A percentile compares a stretch with the other conserved stretches of the same genome.
These are phyloP conservation scores for Urochloa ruziziensis DNA, from an alignment of 176 grass and related monocot genomes.

Conservation along the genomic window DNA sequence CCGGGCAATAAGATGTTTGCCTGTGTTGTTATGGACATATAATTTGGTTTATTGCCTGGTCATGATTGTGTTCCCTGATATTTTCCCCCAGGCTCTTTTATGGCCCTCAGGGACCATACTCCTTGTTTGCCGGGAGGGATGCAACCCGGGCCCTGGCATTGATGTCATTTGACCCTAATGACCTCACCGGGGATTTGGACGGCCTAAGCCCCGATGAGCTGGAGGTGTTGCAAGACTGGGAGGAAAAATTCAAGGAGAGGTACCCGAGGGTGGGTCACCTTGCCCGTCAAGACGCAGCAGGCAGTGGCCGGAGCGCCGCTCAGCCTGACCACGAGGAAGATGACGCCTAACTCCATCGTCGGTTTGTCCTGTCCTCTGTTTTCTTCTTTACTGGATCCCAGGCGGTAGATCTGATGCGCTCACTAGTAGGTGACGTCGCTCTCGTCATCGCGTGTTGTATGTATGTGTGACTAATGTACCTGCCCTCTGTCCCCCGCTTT, in stretches of 20 bases:
- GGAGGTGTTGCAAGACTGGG: slow-evolving; percentile 89
- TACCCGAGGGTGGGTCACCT: slow-evolving; percentile 75
- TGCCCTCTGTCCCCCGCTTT: slow-evolving; percentile 15
- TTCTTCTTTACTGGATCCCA: background rate
- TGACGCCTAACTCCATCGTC: slow-evolving; percentile 8
- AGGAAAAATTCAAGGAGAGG: slow-evolving; percentile 87
- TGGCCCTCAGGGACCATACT: slow-evolving; percentile 80
- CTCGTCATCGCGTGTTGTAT: background rate
- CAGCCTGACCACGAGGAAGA: slow-evolving; percentile 11
- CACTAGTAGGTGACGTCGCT: slow-evolving; percentile 11
- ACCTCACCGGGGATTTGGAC: slow-evolving; percentile 77
- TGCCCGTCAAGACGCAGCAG: slow-evolving; percentile 26
- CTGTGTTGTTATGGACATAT: background rate
- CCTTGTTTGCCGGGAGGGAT: slow-evolving; percentile 85
- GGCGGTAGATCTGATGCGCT: slow-evolving; percentile 36
- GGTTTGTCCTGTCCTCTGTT: slow-evolving; percentile 12
- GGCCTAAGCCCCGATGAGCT: slow-evolving; percentile 59
- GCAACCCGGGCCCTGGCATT: slow-evolving; percentile 84
- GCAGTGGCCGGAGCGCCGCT: background rate
- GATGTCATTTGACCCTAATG: slow-evolving; percentile 87
- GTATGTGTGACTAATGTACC: slow-evolving; percentile 3
- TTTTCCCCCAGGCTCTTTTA: slow-evolving; percentile 76
- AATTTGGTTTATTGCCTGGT: background rate
- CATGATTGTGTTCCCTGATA: slow-evolving; percentile 30
- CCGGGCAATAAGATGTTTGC: background rate